These are phyloP conservation scores for Collybia sordida DNA, from an alignment of 768 basidiomycete genomes.

Conservation along the genomic window DNA sequence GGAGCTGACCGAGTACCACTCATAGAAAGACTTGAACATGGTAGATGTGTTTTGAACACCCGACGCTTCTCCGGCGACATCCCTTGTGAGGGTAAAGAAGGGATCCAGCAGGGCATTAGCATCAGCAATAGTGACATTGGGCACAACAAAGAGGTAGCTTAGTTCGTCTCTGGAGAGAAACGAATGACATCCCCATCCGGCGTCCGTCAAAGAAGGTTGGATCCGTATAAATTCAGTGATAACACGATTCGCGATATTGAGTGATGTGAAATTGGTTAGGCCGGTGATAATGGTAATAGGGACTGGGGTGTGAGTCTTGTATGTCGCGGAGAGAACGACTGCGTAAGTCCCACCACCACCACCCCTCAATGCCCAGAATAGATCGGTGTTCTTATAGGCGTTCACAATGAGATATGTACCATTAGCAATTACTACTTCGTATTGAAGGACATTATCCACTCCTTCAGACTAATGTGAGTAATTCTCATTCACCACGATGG, in stretches of 20 bases:
- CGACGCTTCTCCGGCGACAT: not conserved
- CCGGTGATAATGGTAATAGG: not conserved
- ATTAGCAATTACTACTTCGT: constrained; percentile 23
- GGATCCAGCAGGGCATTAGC: not conserved
- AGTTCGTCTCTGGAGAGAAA: not conserved
- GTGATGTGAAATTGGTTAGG: not conserved
- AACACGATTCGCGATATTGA: not conserved
- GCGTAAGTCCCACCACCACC: constrained; percentile 37
- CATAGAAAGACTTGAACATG: not conserved
- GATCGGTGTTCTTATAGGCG: constrained; percentile 35
- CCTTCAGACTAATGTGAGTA: constrained; percentile 21
- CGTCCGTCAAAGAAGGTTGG: not conserved
- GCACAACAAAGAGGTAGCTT: not conserved
- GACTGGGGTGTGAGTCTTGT: not conserved
- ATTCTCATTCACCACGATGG: not conserved
- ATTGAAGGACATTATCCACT: constrained; percentile 42
- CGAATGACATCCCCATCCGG: not conserved
- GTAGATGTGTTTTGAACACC: constrained; percentile 20
- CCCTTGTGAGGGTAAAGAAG: not conserved
- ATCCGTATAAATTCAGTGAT: not conserved
- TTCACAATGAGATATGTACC: constrained; percentile 36
- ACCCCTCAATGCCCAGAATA: constrained; percentile 45
- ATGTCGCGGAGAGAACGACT: not conserved
- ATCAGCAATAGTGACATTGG: not conserved
- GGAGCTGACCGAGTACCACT: not conserved